These are phyloP conservation scores for Pseudogymnoascus sp. DNA, from an alignment of 2,329 filamentous ascomycete species.

Conservation along the genomic window DNA sequence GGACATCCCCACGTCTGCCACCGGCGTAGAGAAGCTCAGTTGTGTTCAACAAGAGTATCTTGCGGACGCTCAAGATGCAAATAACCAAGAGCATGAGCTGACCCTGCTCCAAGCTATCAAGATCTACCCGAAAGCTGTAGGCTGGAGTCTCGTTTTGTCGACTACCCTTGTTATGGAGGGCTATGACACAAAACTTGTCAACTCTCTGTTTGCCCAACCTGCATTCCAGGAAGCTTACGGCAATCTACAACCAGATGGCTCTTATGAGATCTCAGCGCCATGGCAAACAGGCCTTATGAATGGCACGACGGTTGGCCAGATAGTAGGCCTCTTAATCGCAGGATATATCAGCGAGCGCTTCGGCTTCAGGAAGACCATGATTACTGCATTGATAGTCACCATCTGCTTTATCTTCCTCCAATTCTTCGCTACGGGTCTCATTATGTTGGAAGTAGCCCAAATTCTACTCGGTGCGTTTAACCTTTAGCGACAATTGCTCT, in stretches of 20 bases:
- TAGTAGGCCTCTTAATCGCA: slow-evolving; percentile 39
- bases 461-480: slow-evolving; percentile 26
- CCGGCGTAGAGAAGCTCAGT: neutral
- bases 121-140: slow-evolving; percentile 76
- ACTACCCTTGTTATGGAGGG: slow-evolving; percentile 84
- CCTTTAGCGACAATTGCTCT: neutral
- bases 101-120: slow-evolving; percentile 46
- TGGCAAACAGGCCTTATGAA: slow-evolving; percentile 22
- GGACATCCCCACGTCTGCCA: neutral
- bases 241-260: slow-evolving; percentile 15
- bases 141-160: slow-evolving; percentile 73
- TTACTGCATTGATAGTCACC: slow-evolving; percentile 18
- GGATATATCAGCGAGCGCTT: slow-evolving; percentile 39
- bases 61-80: neutral
- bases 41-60: neutral
- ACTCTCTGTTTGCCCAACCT: slow-evolving; percentile 49
- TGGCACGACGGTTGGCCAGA: slow-evolving; percentile 21
- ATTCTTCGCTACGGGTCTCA: slow-evolving; percentile 38
- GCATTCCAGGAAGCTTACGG: neutral
- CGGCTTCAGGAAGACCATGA: slow-evolving; percentile 36
- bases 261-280: slow-evolving; percentile 18
- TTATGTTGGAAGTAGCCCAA: slow-evolving; percentile 36
- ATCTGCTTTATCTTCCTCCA: slow-evolving; percentile 37
- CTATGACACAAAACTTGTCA: slow-evolving; percentile 72
- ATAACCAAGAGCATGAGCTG: slow-evolving; percentile 3